A percentile compares a stretch with the other conserved stretches of the same genome.
Evolutionary conservation across 2,329 filamentous ascomycete species (phyloP).

Genomic region (Lecanicillium sp.): DNA sequence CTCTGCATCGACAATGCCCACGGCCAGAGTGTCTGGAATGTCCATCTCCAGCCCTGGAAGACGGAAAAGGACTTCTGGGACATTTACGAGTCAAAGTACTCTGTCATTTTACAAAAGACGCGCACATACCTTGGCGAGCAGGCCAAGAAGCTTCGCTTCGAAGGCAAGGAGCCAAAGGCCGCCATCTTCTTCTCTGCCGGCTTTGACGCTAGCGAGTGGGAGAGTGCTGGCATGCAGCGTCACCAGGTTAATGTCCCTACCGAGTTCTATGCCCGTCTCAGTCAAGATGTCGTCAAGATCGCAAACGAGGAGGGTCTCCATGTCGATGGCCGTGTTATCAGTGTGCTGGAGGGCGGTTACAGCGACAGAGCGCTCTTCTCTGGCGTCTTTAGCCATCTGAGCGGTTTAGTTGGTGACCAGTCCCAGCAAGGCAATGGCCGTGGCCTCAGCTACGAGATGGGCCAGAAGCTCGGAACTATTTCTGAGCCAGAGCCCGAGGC

Average conservation of each 20-base stretch:
- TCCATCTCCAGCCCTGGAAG: slow-evolving; percentile 86
- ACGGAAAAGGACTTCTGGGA: slow-evolving; percentile 80
- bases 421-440: slow-evolving; percentile 27
- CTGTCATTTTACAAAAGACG: slow-evolving; percentile 71
- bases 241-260: slow-evolving; percentile 95
- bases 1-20: slow-evolving; percentile 92
- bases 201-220: slow-evolving; percentile 95
- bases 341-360: slow-evolving; percentile 92
- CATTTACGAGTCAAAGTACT: slow-evolving; percentile 76
- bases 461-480: slow-evolving; percentile 41
- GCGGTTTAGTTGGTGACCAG: slow-evolving; percentile 64
- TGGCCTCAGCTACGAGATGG: slow-evolving; percentile 55
- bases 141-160: slow-evolving; percentile 55
- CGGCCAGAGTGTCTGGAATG: slow-evolving; percentile 91
- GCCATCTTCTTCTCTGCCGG: slow-evolving; percentile 94
- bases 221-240: slow-evolving; percentile 86
- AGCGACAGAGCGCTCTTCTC: slow-evolving; percentile 86
- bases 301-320: slow-evolving; percentile 72
- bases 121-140: slow-evolving; percentile 70
- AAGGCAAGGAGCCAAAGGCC: slow-evolving; percentile 62
- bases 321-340: slow-evolving; percentile 81
- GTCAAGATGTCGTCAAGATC: slow-evolving; percentile 74
- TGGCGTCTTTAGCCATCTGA: slow-evolving; percentile 83
- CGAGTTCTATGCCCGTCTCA: slow-evolving; percentile 90
- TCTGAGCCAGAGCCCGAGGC: slow-evolving; percentile 24